Percentiles rank a stretch among this genome's conserved stretches.
Evolutionary conservation across 345 rosid species (phyloP).

Genomic region (Rhizophora mangle): DNA sequence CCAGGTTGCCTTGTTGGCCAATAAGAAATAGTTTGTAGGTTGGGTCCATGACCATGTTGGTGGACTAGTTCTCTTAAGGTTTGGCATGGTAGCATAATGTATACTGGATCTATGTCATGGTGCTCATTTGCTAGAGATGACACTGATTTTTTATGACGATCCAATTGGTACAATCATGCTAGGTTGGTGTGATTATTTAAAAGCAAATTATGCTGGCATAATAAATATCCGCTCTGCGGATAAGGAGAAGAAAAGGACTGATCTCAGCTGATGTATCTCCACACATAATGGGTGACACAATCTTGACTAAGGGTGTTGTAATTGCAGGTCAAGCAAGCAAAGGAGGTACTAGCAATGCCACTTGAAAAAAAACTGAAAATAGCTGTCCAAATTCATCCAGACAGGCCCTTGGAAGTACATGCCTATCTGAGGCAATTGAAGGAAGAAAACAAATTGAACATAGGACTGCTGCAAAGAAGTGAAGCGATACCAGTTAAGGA

Average conservation of each 20-base stretch:
- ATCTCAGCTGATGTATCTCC: not conserved
- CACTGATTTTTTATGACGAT: too few relatives aligned
- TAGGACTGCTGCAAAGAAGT: conserved; percentile 16
- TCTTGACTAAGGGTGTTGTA: not conserved
- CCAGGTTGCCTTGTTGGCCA: too few relatives aligned
- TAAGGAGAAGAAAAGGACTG: not conserved
- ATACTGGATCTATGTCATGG: too few relatives aligned
- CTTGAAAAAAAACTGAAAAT: conserved; percentile 22
- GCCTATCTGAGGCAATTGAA: conserved; percentile 25
- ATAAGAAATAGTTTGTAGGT: too few relatives aligned
- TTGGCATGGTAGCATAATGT: too few relatives aligned
- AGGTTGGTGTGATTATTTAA: too few relatives aligned
- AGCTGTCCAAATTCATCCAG: conserved; percentile 21
- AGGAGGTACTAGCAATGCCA: conserved; percentile 1
- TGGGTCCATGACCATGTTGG: too few relatives aligned
- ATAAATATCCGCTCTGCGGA: too few relatives aligned
- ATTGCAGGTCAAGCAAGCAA: conserved; percentile 13
- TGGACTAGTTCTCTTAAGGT: too few relatives aligned
- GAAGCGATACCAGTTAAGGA: conserved; percentile 26
- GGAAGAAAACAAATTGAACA: conserved; percentile 29
- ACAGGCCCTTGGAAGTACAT: conserved; percentile 29
- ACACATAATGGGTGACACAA: not conserved
- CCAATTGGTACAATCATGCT: too few relatives aligned
- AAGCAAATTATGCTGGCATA: too few relatives aligned
- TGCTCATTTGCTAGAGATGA: too few relatives aligned